Evolutionary conservation across 805 yeast species (phyloP), one percentile per base, ranked within the genome.

Genomic region (Candida glaebosa): DNA sequence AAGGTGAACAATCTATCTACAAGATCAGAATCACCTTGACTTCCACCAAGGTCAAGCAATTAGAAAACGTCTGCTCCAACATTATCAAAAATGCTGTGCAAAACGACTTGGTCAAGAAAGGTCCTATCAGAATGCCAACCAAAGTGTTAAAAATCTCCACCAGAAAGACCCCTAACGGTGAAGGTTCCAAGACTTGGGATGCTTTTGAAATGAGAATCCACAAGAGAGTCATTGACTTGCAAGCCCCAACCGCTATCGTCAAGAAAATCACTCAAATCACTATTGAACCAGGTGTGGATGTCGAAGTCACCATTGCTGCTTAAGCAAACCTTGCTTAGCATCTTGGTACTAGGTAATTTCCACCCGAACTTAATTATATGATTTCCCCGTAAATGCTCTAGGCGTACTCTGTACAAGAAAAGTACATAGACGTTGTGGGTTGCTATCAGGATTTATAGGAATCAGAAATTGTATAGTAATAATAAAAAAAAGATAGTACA

Each of bases 91-190:
- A 87, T 67, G 96, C 98, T 72, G 78, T 77, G 72, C 79, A 78
- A 71, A 75, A 81, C 76, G 74, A 84, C 64, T 80, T 90, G 67
- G 79, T 76, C 73, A 89, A 88, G 84, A 91, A 89, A 82, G 99
- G 99, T 71, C 99, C 99, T 62, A 96, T 93, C 69, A 90, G 99
- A 87, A 77, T 93, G 79, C 99, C 99, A 81, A 93, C 99, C 77
- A 93, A 90, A 86, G 93, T 86, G 63, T 86, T 93, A 69, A 88
- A 86, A 78, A 81, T 93, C 79, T 81, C 95, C 78, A 93, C 99
- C 87, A 89, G 99, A 87, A 93, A 93, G 90, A 86, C 99, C 70
- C 99, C 99, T 69, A 95, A 95, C 76, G 99, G 99, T 93, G 97
- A 93, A 82, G 99, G 99, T 93, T 93, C 99, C 63, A 93, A 93